A percentile compares a stretch with the other conserved stretches of the same genome.
phyloP scores from a whole-genome alignment of 2,329 filamentous ascomycete species.

The Aspergillus sp. region DNA sequence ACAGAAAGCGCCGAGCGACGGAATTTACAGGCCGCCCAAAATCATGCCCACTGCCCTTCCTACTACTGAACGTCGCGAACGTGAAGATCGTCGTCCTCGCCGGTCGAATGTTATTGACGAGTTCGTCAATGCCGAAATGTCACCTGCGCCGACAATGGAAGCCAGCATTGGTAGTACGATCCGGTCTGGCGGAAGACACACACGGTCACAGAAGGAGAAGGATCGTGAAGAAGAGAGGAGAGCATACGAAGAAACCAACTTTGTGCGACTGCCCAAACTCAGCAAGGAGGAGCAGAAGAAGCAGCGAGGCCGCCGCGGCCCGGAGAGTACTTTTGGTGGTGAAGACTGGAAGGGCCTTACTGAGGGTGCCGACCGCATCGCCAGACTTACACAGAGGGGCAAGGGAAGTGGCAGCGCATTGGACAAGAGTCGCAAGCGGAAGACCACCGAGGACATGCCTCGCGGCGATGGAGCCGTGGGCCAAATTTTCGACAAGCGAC shows the following conservation, averaged over 20 bases:
- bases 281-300: slow-evolving; percentile 79
- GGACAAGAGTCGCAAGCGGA: slow-evolving; percentile 82
- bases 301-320: slow-evolving; percentile 40
- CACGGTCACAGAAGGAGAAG: slow-evolving; percentile 70
- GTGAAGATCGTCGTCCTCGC: slow-evolving; percentile 54
- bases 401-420: slow-evolving; percentile 51
- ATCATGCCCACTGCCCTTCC: slow-evolving; percentile 85
- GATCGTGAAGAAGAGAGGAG: slow-evolving; percentile 70
- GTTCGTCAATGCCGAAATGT: slow-evolving; percentile 80
- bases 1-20: slow-evolving; percentile 40
- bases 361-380: slow-evolving; percentile 79
- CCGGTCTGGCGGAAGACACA: slow-evolving; percentile 66
- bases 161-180: slow-evolving; percentile 92
- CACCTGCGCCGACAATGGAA: slow-evolving; percentile 70
- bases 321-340: slow-evolving; percentile 65
- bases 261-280: slow-evolving; percentile 75
- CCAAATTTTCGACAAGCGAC: slow-evolving; percentile 46
- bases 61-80: slow-evolving; percentile 52
- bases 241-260: slow-evolving; percentile 89
- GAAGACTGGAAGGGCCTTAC: slow-evolving; percentile 88
- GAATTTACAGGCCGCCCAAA: slow-evolving; percentile 81
- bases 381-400: slow-evolving; percentile 68
- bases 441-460: slow-evolving; percentile 62
- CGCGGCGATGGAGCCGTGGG: slow-evolving; percentile 62
- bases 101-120: slow-evolving; percentile 87